These are phyloP conservation scores for Thozetella sp. DNA, from an alignment of 495 filamentous ascomycete genomes.

Conservation along the genomic window DNA sequence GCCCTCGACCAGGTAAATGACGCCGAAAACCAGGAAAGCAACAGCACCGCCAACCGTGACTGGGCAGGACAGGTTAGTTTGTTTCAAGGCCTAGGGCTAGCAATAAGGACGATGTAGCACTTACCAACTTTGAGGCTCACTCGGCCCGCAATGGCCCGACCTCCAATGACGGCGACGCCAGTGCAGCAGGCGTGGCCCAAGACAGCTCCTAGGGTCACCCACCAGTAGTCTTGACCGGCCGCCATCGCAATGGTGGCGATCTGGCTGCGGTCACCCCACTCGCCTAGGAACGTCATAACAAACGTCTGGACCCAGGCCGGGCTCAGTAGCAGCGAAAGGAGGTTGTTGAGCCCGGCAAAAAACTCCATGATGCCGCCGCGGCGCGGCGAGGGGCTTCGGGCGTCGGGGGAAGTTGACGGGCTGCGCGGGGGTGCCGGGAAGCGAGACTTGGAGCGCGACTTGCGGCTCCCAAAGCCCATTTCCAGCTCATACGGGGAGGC, in stretches of 20 bases:
- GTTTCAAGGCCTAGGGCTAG: no score
- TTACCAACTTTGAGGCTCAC: conserved; percentile 97
- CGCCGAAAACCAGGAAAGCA: conserved; percentile 86
- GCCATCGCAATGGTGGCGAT: conserved; percentile 99
- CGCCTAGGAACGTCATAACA: conserved; percentile 96
- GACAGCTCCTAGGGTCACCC: conserved; percentile 91
- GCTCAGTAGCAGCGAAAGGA: conserved; percentile 83
- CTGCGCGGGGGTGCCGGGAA: conserved; percentile 62
- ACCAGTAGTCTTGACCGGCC: conserved; percentile 98
- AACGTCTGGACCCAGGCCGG: conserved; percentile 99
- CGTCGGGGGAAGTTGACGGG: conserved; percentile 58
- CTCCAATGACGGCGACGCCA: conserved; percentile 89
- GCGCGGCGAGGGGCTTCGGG: conserved; percentile 41
- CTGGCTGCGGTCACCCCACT: conserved; percentile 97
- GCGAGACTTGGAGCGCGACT: conserved; percentile 60
- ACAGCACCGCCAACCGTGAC: conserved; percentile 94
- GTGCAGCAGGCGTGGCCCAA: conserved; percentile 89
- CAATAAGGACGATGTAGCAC: conserved; percentile 37
- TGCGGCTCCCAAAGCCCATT: conserved; percentile 58
- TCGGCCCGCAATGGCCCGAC: conserved; percentile 86
- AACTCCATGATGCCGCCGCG: conserved; percentile 33
- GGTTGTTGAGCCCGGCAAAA: conserved; percentile 73
- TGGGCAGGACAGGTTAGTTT: conserved; percentile 40
- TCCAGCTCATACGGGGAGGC: conserved; percentile 67
- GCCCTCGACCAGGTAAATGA: conserved; percentile 88